These are phyloP conservation scores for Scortechinia acanthostroma DNA, from an alignment of 2,329 filamentous ascomycete species.

Conservation along the genomic window DNA sequence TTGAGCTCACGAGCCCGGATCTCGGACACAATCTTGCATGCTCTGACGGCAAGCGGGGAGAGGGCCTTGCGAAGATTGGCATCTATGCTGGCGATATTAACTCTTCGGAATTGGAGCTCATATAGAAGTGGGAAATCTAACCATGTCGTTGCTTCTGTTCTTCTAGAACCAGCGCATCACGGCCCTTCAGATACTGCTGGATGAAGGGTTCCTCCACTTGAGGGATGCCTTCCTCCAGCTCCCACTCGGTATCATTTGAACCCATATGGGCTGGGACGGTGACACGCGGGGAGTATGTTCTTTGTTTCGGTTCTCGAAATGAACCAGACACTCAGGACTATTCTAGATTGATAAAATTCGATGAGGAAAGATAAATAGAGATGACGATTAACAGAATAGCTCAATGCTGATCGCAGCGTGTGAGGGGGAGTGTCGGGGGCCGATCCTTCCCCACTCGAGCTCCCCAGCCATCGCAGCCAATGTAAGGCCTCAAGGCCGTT, in stretches of 20 bases:
- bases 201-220: constrained; percentile 1
- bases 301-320: too few species aligned
- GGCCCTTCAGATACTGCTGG: neutral
- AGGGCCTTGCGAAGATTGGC: neutral
- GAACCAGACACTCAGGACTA: too few species aligned
- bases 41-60: neutral
- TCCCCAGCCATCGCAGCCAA: too few species aligned
- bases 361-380: too few species aligned
- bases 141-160: constrained; percentile 2
- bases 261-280: too few species aligned
- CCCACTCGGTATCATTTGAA: neutral
- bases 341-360: too few species aligned
- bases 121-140: neutral
- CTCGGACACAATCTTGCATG: neutral
- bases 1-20: neutral
- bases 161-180: neutral
- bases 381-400: too few species aligned
- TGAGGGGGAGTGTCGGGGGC: too few species aligned
- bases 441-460: too few species aligned
- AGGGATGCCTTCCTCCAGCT: constrained; percentile 1
- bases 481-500: too few species aligned
- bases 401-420: too few species aligned
- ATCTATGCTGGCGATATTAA: neutral
- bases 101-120: neutral
- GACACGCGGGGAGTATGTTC: too few species aligned